Percentiles rank a stretch among this genome's conserved stretches.
phyloP scores from a whole-genome alignment of 116 monocot species.

The Zostera marina region DNA sequence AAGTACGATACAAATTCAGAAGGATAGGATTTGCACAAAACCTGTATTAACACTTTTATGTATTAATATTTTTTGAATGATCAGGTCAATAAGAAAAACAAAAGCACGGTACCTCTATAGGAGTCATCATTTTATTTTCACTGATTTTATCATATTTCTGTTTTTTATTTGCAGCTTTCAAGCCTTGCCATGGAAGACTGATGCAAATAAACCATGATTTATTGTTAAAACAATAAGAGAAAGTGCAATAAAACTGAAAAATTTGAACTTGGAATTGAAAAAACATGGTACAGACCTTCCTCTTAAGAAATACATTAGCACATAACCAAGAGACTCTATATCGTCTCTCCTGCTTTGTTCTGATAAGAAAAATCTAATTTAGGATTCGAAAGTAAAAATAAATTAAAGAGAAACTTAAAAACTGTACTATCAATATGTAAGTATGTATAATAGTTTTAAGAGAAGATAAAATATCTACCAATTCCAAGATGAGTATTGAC shows the following conservation, averaged over 20 bases:
- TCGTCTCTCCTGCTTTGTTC: slow-evolving; percentile 95
- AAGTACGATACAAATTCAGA: slow-evolving; percentile 69
- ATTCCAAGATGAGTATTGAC: slow-evolving; percentile 58
- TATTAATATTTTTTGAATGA: background rate
- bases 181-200: slow-evolving; percentile 92
- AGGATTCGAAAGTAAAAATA: background rate
- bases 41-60: slow-evolving; percentile 18
- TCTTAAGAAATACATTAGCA: slow-evolving; percentile 68
- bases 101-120: slow-evolving; percentile 44
- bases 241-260: background rate
- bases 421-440: too few species aligned
- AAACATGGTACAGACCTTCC: slow-evolving; percentile 31
- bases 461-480: slow-evolving; percentile 15
- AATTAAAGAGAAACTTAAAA: slow-evolving; percentile 9
- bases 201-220: slow-evolving; percentile 6
- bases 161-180: slow-evolving; percentile 87
- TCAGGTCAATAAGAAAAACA: background rate
- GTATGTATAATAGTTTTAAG: too few species aligned
- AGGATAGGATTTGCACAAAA: slow-evolving; percentile 76
- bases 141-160: slow-evolving; percentile 95
- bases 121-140: slow-evolving; percentile 94
- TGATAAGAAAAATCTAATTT: slow-evolving; percentile 9
- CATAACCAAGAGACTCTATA: slow-evolving; percentile 71
- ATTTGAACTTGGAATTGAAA: background rate
- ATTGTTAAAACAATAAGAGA: slow-evolving; percentile 1